Evolutionary conservation across 192 early-diverging fungal species (phyloP).

Genomic region (Backusella australiensis): DNA sequence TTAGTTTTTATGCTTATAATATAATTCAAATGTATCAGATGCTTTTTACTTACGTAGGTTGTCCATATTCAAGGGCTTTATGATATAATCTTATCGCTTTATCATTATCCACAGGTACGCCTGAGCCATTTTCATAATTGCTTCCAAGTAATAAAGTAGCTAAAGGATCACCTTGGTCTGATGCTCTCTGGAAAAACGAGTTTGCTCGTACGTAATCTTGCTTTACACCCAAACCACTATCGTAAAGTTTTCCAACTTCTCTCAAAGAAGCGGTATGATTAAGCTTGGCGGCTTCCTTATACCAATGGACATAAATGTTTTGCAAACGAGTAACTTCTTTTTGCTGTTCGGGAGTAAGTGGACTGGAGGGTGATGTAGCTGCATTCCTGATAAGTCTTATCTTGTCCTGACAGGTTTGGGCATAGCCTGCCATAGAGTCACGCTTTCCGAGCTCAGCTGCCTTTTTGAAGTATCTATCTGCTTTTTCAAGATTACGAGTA

Average conservation of each 20-base stretch:
- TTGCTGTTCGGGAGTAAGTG: slow-evolving; percentile 13
- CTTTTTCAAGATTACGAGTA: slow-evolving; percentile 25
- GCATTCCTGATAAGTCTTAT: slow-evolving; percentile 13
- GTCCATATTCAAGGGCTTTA: slow-evolving; percentile 25
- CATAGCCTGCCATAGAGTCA: slow-evolving; percentile 24
- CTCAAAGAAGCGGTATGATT: slow-evolving; percentile 27
- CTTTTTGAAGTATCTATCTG: slow-evolving; percentile 33
- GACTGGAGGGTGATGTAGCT: neutral
- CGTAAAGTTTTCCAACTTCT: slow-evolving; percentile 37
- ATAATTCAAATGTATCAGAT: slow-evolving; percentile 1
- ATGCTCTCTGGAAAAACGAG: slow-evolving; percentile 36
- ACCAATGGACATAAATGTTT: slow-evolving; percentile 25
- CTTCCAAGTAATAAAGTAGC: slow-evolving; percentile 35
- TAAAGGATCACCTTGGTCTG: slow-evolving; percentile 31
- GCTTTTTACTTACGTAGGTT: slow-evolving; percentile 19
- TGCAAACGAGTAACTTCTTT: neutral
- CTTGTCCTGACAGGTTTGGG: slow-evolving; percentile 13
- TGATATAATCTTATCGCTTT: slow-evolving; percentile 28
- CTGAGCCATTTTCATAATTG: slow-evolving; percentile 41
- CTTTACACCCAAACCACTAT: slow-evolving; percentile 32
- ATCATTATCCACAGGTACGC: slow-evolving; percentile 29
- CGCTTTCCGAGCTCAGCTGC: slow-evolving; percentile 23
- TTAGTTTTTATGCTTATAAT: neutral
- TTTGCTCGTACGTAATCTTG: slow-evolving; percentile 30
- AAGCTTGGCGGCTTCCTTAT: slow-evolving; percentile 35